Base-by-base conservation (phyloP, 257 asterid genomes). In the Ocimum tenuiflorum region DNA sequence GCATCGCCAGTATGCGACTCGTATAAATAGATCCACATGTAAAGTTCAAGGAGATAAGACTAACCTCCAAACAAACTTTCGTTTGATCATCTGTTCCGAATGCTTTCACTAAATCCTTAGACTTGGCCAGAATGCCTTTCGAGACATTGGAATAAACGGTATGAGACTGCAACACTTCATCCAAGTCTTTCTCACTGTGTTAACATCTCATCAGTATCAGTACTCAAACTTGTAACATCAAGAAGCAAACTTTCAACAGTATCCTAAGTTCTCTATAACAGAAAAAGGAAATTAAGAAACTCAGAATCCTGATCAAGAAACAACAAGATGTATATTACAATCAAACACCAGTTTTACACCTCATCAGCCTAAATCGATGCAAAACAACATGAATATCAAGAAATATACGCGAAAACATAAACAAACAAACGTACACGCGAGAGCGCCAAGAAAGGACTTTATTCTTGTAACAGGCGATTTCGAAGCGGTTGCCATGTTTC, bases 381-480 rank as follows among this genome's bases (percentile, higher is more conserved):
- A 43, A 31, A 24, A 6, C n/a, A 56, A 7, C 15, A 39, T 1
- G 0, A 23, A 35, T 23, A 31, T 31, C 48, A 17, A 47, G 2
- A 24, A 52, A 14, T 7, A 41, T 0, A 7, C 8, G 1, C 8
- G n/a, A 5, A 70, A 3, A 63, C 41, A 63, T 63, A 72, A 23
- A 56, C 24, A 51, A 1, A 14, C 51, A 65, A 67, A 75, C 74
- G 63, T 78, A 90, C 97, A 91, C 97, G 75, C 54, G 82, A 13
- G 97, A 88, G 56, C 97, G 97, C 97, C 97, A 91, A 0, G 97
- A 91, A 50, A 91, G 96, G 65, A 84, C 98, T 81, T 85, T 92
- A 88, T 92, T 92, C 83, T 92, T 92, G 85, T 92, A 91, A 76
- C 98, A 91, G 27, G 98, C 98, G 60, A 92, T 89, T 75, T 89